Evolutionary conservation across 495 filamentous ascomycete genomes (phyloP).

Genomic region (Aspergillus bridgeri): DNA sequence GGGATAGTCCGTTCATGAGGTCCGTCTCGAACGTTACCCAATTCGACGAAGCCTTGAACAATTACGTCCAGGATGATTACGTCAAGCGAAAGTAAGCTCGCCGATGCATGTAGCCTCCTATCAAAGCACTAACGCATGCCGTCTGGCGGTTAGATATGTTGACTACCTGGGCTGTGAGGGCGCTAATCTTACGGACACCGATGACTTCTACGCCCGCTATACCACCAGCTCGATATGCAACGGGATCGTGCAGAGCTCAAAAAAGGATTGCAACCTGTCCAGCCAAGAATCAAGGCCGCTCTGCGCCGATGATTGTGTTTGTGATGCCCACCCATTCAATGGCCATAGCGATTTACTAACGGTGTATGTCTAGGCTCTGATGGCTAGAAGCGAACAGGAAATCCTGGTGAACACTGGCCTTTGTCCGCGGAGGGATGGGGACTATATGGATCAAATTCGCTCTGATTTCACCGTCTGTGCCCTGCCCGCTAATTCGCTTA

Average conservation of each 20-base stretch:
- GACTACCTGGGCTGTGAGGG: conserved; percentile 74
- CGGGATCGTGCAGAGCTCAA: conserved; percentile 89
- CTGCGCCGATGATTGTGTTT: conserved; percentile 87
- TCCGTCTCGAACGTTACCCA: conserved; percentile 69
- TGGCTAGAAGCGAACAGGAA: conserved; percentile 81
- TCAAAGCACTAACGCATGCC: conserved; percentile 15
- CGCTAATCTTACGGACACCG: conserved; percentile 76
- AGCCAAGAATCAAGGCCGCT: conserved; percentile 64
- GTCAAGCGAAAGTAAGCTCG: conserved; percentile 66
- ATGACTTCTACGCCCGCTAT: conserved; percentile 86
- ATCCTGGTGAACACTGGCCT: conserved; percentile 70
- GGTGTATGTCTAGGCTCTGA: conserved; percentile 58
- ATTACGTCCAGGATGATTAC: conserved; percentile 72
- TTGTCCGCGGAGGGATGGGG: conserved; percentile 59
- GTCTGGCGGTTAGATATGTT: conserved; percentile 26
- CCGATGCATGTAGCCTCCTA: too few relatives aligned
- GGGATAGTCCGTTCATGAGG: conserved; percentile 75
- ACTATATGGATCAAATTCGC: conserved; percentile 73
- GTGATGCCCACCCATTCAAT: conserved; percentile 24
- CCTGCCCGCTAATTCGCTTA: conserved; percentile 73
- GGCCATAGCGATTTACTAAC: conserved; percentile 17
- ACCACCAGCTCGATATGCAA: conserved; percentile 93
- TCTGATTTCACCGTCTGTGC: conserved; percentile 92
- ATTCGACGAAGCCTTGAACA: conserved; percentile 73
- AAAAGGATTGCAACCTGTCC: conserved; percentile 63